Base-by-base conservation (phyloP, 2,329 filamentous ascomycete species). In the Geosmithia putterillii region DNA sequence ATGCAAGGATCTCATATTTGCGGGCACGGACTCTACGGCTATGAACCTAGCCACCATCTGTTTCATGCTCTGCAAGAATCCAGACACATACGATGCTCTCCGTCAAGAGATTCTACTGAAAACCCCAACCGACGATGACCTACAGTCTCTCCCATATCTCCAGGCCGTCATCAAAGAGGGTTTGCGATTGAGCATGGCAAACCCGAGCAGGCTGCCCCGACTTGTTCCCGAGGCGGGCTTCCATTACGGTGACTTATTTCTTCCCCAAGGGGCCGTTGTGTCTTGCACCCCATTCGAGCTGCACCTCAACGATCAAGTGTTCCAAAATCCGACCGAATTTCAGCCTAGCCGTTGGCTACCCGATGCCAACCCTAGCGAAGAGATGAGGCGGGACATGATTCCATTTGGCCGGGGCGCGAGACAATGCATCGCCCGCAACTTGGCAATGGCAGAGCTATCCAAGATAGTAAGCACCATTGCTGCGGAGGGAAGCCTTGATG, bases 61-160 rank as follows among this genome's bases (percentile, higher is more conserved):
- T 37, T 71, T 66, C 57, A 56, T 64, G 45, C 50, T 74, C 21
- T 57, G 61, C 3, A 60, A 65, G 40, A 51, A 64, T 42, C 67
- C 68, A 3, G 54, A 62, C 4, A 57, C 59, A 60, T 66, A 54
- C 49, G 19, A 43, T 43, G 34, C 45, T 44, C 39, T 44, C 15
- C 22, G 40, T 19, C 32, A 37, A 44, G 18, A 46, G 46, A 17
- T 32, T 3, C 28, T 32, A 32, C 10, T 14, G 15, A 9, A 25
- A 25, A 10, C 7, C 10, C 23, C 23, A 10, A 7, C 23, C 7
- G 21, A 42, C 28, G 49, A 50, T 17, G 43, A 56, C 6, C 54
- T 70, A 4, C 58, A 63, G 1, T 73, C 70, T 46, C 65, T 75
- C 4, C 60, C 64, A 1, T 94, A 94, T 56, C 71, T 94, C 7